Percentiles rank a stretch among this genome's conserved stretches.
Conservation (phyloP, 306 rosid genomes). For the Medicago truncatula region DNA sequence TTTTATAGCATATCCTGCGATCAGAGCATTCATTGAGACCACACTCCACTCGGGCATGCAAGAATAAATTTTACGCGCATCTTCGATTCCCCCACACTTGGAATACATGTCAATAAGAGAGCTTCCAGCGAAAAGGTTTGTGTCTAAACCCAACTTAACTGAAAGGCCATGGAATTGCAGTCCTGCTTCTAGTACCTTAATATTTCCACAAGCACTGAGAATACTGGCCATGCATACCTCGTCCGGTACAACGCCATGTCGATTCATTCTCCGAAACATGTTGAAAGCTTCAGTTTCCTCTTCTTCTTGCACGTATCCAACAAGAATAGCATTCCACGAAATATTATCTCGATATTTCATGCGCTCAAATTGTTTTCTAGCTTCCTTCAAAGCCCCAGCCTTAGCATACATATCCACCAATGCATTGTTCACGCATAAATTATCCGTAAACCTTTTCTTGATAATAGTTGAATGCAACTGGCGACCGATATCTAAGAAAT, state of each 20-base stretch:
- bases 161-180: slow-evolving; percentile 70
- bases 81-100: slow-evolving; percentile 59
- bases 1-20: slow-evolving; percentile 65
- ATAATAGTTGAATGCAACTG: slow-evolving; percentile 71
- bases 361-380: slow-evolving; percentile 72
- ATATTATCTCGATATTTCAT: slow-evolving; percentile 67
- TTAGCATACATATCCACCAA: slow-evolving; percentile 87
- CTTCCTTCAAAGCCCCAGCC: slow-evolving; percentile 70
- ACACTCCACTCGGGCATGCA: slow-evolving; percentile 65
- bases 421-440: slow-evolving; percentile 73
- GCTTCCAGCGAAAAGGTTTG: slow-evolving; percentile 73
- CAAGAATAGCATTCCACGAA: slow-evolving; percentile 88
- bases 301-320: slow-evolving; percentile 76
- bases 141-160: slow-evolving; percentile 71
- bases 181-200: slow-evolving; percentile 59
- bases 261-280: slow-evolving; percentile 71
- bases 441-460: slow-evolving; percentile 59
- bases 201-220: slow-evolving; percentile 78
- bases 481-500: slow-evolving; percentile 56
- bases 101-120: slow-evolving; percentile 89
- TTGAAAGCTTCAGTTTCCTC: slow-evolving; percentile 62
- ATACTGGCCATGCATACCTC: slow-evolving; percentile 85
- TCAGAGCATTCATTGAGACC: slow-evolving; percentile 72
- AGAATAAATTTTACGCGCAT: slow-evolving; percentile 60
- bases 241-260: slow-evolving; percentile 59